A percentile compares a stretch with the other conserved stretches of the same genome.
phyloP scores from a whole-genome alignment of 2,329 filamentous ascomycete species.

The Colletotrichum tamarilloi region DNA sequence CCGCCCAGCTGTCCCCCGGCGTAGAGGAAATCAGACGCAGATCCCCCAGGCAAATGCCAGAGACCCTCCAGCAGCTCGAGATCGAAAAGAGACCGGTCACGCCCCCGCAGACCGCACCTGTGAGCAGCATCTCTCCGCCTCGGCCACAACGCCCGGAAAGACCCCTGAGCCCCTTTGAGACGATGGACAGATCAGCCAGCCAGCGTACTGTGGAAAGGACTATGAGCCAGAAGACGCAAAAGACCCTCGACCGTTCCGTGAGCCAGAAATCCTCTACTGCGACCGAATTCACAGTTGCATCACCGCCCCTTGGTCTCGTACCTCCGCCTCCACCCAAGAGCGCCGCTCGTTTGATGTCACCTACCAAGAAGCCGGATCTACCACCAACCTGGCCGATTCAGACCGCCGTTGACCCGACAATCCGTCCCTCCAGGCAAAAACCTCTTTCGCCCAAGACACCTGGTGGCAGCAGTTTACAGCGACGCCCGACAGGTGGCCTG shows the following conservation, averaged over 20 bases:
- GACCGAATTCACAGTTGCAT: background rate
- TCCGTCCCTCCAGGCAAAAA: slow-evolving; percentile 46
- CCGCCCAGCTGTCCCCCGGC: slow-evolving; percentile 62
- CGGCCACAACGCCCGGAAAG: slow-evolving; percentile 16
- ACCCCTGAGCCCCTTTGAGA: slow-evolving; percentile 19
- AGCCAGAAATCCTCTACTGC: slow-evolving; percentile 15
- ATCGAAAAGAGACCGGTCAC: slow-evolving; percentile 3
- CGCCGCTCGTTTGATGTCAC: slow-evolving; percentile 17
- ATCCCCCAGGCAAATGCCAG: slow-evolving; percentile 56
- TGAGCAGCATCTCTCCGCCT: slow-evolving; percentile 12
- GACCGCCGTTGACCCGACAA: slow-evolving; percentile 43
- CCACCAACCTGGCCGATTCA: slow-evolving; percentile 42
- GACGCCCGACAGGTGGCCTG: slow-evolving; percentile 55
- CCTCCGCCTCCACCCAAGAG: slow-evolving; percentile 28
- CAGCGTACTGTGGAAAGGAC: slow-evolving; percentile 1
- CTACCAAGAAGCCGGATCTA: slow-evolving; percentile 19
- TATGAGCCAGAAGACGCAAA: slow-evolving; percentile 2
- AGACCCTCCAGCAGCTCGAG: slow-evolving; percentile 17
- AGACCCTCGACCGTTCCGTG: slow-evolving; percentile 10
- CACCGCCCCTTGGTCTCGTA: background rate
- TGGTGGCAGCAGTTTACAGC: slow-evolving; percentile 45
- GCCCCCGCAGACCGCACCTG: slow-evolving; percentile 5
- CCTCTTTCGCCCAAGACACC: slow-evolving; percentile 44
- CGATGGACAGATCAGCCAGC: slow-evolving; percentile 13
- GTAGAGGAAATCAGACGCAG: slow-evolving; percentile 62